Conservation (phyloP, 805 yeast genomes). For the Wickerhamiella kurtzmanii region DNA sequence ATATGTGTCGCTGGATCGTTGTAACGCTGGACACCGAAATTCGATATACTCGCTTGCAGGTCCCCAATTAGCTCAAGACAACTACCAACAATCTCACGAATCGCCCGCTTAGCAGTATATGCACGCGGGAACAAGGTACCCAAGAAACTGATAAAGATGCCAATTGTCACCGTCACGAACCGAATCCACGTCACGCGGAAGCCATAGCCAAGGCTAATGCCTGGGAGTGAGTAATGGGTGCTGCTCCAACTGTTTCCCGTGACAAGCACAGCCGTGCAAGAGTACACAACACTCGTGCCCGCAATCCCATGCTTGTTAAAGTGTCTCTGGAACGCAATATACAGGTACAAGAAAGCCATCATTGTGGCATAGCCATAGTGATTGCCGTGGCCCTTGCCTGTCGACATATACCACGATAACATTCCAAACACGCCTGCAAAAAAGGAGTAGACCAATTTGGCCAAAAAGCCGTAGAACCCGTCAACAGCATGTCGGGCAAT, state of each 20-base stretch:
- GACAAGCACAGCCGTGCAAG: slow-evolving; percentile 22
- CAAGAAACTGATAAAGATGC: slow-evolving; percentile 22
- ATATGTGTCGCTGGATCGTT: slow-evolving; percentile 17
- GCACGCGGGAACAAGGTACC: slow-evolving; percentile 25
- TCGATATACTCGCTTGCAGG: slow-evolving; percentile 21
- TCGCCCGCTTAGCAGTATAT: slow-evolving; percentile 22
- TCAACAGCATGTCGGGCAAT: slow-evolving; percentile 24
- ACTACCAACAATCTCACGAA: slow-evolving; percentile 21
- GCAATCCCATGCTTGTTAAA: slow-evolving; percentile 22
- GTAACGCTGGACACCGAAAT: slow-evolving; percentile 22
- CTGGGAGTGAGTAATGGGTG: slow-evolving; percentile 13
- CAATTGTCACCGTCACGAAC: slow-evolving; percentile 23
- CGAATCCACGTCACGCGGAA: slow-evolving; percentile 26
- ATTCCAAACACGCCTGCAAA: slow-evolving; percentile 24
- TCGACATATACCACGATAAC: slow-evolving; percentile 26
- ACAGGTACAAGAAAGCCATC: slow-evolving; percentile 19
- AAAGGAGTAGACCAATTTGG: slow-evolving; percentile 21
- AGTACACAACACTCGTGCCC: slow-evolving; percentile 22
- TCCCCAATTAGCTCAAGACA: slow-evolving; percentile 20
- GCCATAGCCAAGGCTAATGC: slow-evolving; percentile 20
- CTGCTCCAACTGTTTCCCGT: slow-evolving; percentile 25
- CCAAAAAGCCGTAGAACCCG: slow-evolving; percentile 21
- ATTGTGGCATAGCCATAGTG: slow-evolving; percentile 25
- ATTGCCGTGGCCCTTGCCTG: slow-evolving; percentile 25
- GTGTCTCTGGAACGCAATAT: slow-evolving; percentile 23